A percentile compares a stretch with the other conserved stretches of the same genome.
Evolutionary conservation across 2,329 filamentous ascomycete genomes (phyloP).

Genomic region (Aspergillus thermomutatus): DNA sequence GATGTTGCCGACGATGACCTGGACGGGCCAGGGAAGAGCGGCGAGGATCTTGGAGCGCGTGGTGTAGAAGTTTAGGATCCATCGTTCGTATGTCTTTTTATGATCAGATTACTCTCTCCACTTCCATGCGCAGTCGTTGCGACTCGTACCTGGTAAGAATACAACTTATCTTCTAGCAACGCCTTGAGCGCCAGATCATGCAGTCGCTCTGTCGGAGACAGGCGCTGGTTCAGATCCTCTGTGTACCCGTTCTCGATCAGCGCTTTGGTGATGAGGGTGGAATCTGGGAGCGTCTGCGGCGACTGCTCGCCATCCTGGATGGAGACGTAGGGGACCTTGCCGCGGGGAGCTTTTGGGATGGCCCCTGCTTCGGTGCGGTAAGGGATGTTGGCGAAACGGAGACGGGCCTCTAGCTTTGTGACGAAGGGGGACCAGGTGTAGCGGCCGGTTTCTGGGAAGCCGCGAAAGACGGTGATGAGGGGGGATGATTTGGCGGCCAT

Average conservation of each 20-base stretch:
- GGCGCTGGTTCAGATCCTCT: constrained; percentile 47
- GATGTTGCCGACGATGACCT: constrained; percentile 50
- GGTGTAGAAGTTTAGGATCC: constrained; percentile 57
- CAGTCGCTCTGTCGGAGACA: constrained; percentile 41
- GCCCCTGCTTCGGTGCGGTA: constrained; percentile 51
- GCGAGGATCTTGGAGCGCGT: constrained; percentile 55
- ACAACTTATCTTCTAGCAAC: constrained; percentile 59
- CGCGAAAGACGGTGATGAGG: constrained; percentile 48
- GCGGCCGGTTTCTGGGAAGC: constrained; percentile 38
- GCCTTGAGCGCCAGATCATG: constrained; percentile 53
- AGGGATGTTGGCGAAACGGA: constrained; percentile 51
- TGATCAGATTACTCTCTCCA: neutral
- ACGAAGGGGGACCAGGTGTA: constrained; percentile 63
- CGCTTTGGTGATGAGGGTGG: constrained; percentile 51
- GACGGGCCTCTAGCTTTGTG: constrained; percentile 59
- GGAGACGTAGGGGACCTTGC: constrained; percentile 60
- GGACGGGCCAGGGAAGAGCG: constrained; percentile 51
- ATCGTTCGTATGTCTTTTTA: constrained; percentile 50
- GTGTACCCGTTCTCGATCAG: constrained; percentile 44
- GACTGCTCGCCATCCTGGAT: constrained; percentile 18
- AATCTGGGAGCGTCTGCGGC: constrained; percentile 46
- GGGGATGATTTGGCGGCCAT: neutral
- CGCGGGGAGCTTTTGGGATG: constrained; percentile 46
- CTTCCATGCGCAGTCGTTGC: neutral
- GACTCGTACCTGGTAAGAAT: constrained; percentile 51